phyloP scores from a whole-genome alignment of 2,329 filamentous ascomycete species.

The Penicillium crustosum region DNA sequence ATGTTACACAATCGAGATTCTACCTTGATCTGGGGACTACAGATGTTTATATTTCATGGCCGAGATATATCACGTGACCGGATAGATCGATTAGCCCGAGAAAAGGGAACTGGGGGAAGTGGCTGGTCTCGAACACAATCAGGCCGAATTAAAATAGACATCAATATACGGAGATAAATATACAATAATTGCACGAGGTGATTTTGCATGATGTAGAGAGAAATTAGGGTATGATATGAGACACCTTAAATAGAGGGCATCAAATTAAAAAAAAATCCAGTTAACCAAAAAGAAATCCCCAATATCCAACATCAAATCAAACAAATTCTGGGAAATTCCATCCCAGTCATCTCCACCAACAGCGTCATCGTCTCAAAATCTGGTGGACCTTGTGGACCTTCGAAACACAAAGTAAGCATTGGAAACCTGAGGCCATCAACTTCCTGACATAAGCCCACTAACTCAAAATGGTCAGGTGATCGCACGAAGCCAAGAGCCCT shows the following conservation, averaged over 20 bases:
- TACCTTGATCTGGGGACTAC: neutral
- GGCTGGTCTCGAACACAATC: constrained; percentile 3
- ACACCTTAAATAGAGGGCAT: constrained; percentile 1
- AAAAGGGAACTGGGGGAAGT: neutral
- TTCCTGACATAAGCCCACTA: constrained; percentile 11
- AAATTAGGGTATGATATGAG: neutral
- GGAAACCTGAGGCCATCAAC: constrained; percentile 4
- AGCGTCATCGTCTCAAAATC: constrained; percentile 2
- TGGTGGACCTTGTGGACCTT: constrained; percentile 6
- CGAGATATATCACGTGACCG: constrained; percentile 2
- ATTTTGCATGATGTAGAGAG: neutral
- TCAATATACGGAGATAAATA: neutral
- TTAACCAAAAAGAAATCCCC: neutral
- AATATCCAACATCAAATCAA: neutral
- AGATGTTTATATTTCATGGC: neutral
- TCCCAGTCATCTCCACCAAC: neutral
- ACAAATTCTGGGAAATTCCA: neutral
- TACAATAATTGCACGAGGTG: neutral
- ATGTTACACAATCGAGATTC: neutral
- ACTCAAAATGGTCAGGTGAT: constrained; percentile 29
- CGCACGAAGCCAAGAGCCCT: constrained; percentile 35
- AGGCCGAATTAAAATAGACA: neutral
- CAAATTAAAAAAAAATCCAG: neutral
- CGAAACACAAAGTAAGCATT: constrained; percentile 7
- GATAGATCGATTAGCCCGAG: constrained; percentile 7